Base-by-base conservation (phyloP, 2,329 filamentous ascomycete species). In the Pseudopyrenochaeta lycopersici region DNA sequence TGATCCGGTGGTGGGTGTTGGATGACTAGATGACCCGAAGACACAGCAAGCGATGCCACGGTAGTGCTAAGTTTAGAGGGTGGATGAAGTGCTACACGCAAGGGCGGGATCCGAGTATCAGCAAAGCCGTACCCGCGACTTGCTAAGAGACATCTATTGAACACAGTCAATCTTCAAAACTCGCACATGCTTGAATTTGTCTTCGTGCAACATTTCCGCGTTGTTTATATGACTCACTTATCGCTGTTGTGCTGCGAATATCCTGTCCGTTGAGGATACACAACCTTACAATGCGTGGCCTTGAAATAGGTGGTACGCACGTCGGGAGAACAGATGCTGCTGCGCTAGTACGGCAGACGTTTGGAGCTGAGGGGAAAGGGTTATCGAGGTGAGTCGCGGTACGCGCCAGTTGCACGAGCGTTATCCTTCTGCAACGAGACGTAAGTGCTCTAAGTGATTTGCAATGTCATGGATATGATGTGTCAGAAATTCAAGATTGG, bases 261-360 rank as follows among this genome's bases (percentile, higher is more conserved):
- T 20, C 32, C 18, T 32, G 41, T 29, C 32, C 35, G 54, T 56
- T 49, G 54, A 60, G 11, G 54, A 31, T 44, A 45, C 58, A 64
- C 58, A 17, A 23, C 55, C 45, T 53, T 5, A 9, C 31, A 27
- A 54, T 46, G 54, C 42, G 39, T 47, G 29, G 20, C 23, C 32
- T 36, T 38, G 39, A 46, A 42, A 57, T 38, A 44, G 30, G 29
- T 50, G 17, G 30, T 36, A 40, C 39, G 30, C 1, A 21, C 32
- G 11, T 52, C 32, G 41, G 43, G 33, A 46, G 21, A 20, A n/a
- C 46, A 44, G 40, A 48, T 53, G 42, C 35, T 52, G 43, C 20
- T 6, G 49, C 49, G 44, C 40, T 38, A 38, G 31, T 43, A 30
- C 17, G 6, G 7, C 27, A 5, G 23, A 27, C 23, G 9, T 9